Evolutionary conservation across 257 asterid species (phyloP), one percentile per base, ranked within the genome.

Genomic region (Jasminum sambac): DNA sequence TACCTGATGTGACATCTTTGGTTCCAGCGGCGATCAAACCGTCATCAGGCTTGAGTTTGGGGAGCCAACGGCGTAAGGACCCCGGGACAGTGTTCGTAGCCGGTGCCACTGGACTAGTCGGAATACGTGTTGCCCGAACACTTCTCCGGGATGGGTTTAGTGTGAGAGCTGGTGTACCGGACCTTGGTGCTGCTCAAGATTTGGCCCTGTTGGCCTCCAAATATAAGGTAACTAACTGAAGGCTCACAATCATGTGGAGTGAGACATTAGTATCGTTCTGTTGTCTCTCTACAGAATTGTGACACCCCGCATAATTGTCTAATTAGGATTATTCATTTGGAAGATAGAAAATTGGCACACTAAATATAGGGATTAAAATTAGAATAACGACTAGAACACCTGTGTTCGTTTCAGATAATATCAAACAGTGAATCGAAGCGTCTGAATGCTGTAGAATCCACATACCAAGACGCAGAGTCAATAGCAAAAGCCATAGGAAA

Each of bases 111-210:
- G 97, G 97, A 52, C 97, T 84, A 73, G 88, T 88, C 0, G 99
- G 99, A 37, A 76, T 85, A 58, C 96, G 96, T 83, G 86, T 94
- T 83, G 95, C 96, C 7, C 97, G 89, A 37, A 78, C 83, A 16
- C 93, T 94, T 70, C 79, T 94, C 23, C 85, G 96, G 2, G 83
- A 88, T 73, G 99, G 99, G 2, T 94, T 89, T 55, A 89, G 78
- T 46, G 97, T 94, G n/a, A 79, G 99, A 79, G 99, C 99, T 34
- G 97, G 97, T 14, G 99, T 94, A 50, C 76, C 96, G 26, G 95
- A 94, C 72, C 88, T 94, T 42, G 86, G 42, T 64, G 93, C 95
- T 55, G 97, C 99, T 5, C 99, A 94, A 66, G 97, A 94, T 23
- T 81, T 94, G 11, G 99, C 99, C 72, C 96, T 85, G 24, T 74